phyloP scores from a whole-genome alignment of 306 rosid genomes.

The Carpinus fangiana region DNA sequence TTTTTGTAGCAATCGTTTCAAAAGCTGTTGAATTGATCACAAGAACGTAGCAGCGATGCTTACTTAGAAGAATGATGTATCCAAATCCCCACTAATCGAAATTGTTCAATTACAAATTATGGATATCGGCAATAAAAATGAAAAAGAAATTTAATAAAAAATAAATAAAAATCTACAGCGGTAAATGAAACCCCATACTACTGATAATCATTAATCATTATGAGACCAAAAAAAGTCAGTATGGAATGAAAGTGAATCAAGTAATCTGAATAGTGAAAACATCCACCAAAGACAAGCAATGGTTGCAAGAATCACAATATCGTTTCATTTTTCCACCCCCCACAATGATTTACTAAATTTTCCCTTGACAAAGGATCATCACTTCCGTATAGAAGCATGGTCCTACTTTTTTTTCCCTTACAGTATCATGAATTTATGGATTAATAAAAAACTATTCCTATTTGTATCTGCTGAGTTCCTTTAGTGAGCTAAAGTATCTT shows the following conservation, averaged over 20 bases:
- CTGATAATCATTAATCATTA: not conserved
- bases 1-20: too few species aligned
- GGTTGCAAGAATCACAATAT: constrained; percentile 36
- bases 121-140: not conserved
- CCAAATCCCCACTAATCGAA: not conserved
- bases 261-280: constrained; percentile 21
- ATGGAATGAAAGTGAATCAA: constrained; percentile 10
- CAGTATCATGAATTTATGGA: constrained; percentile 34
- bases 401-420: constrained; percentile 16
- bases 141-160: not conserved
- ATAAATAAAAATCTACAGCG: not conserved
- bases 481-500: constrained; percentile 35
- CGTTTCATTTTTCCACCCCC: constrained; percentile 21
- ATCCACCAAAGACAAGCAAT: constrained; percentile 18
- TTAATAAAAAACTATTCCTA: constrained; percentile 30
- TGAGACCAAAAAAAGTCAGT: not conserved
- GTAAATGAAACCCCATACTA: not conserved
- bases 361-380: constrained; percentile 17
- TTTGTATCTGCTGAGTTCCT: constrained; percentile 32
- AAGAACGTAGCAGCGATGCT: not conserved
- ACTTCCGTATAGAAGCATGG: constrained; percentile 24
- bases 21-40: too few species aligned
- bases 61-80: not conserved
- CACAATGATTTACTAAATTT: constrained; percentile 38
- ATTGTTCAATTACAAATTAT: not conserved